phyloP scores from a whole-genome alignment of 805 yeast genomes.

The Sporopachydermia lactativora region DNA sequence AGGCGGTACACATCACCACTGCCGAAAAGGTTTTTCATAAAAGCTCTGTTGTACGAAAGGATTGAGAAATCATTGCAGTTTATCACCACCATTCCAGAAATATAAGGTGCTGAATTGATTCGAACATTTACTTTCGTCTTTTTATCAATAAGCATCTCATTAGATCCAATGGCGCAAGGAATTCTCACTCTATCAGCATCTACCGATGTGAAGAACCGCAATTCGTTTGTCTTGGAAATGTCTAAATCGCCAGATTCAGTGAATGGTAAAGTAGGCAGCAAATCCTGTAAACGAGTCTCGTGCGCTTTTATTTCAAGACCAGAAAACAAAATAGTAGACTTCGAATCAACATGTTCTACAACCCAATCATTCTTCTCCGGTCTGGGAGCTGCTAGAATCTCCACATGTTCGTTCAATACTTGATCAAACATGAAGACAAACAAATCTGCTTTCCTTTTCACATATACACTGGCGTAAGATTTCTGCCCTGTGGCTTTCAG shows the following conservation, averaged over 20 bases:
- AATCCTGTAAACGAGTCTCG: constrained; percentile 4
- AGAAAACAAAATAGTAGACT: neutral
- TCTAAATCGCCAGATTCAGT: neutral
- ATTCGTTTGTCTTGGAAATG: neutral
- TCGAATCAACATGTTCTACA: neutral
- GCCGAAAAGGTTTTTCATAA: constrained; percentile 71
- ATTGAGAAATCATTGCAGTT: constrained; percentile 36
- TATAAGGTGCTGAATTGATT: constrained; percentile 68
- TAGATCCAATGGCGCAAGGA: constrained; percentile 5
- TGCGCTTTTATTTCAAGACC: neutral
- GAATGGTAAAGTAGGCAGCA: constrained; percentile 5
- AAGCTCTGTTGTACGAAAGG: constrained; percentile 66
- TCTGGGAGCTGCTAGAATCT: constrained; percentile 16
- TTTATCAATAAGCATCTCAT: constrained; percentile 14
- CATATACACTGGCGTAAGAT: constrained; percentile 89
- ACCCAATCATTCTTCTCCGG: neutral
- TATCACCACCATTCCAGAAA: constrained; percentile 73
- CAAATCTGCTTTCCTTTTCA: constrained; percentile 55
- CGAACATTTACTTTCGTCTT: constrained; percentile 35
- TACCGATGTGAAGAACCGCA: constrained; percentile 8
- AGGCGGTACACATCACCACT: constrained; percentile 29
- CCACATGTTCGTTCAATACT: constrained; percentile 26
- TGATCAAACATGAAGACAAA: constrained; percentile 81
- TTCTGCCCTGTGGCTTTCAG: constrained; percentile 46
- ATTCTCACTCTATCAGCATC: constrained; percentile 14